These are phyloP conservation scores for Cerioporus squamosus DNA, from an alignment of 1,284 basidiomycete genomes.

Conservation along the genomic window DNA sequence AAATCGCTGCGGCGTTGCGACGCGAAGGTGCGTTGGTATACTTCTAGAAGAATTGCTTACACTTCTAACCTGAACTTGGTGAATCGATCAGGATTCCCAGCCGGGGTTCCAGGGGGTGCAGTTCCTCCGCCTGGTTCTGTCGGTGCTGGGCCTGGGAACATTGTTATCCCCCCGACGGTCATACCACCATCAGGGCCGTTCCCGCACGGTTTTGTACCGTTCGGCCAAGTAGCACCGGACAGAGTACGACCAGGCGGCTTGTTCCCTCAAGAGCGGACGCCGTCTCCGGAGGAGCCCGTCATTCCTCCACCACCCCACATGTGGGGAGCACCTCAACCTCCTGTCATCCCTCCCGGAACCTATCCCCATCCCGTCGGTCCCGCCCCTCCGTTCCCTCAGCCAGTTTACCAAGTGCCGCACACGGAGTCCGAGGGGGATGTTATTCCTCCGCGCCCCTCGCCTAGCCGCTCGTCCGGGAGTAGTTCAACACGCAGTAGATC, in stretches of 20 bases:
- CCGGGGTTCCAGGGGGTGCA: neutral
- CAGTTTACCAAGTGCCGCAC: neutral
- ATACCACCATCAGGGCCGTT: neutral
- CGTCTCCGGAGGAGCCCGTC: slow-evolving; percentile 13
- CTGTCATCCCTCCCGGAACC: slow-evolving; percentile 22
- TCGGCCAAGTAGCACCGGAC: neutral
- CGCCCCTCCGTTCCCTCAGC: slow-evolving; percentile 4
- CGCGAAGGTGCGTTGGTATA: slow-evolving; percentile 14
- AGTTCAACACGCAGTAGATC: neutral
- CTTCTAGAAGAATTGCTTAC: neutral
- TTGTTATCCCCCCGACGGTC: slow-evolving; percentile 26
- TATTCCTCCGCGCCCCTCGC: slow-evolving; percentile 2
- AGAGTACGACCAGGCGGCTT: neutral
- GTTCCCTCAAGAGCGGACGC: slow-evolving; percentile 12
- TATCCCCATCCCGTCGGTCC: neutral
- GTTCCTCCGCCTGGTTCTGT: slow-evolving; percentile 1
- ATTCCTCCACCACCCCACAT: slow-evolving; percentile 27
- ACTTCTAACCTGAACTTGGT: too few relatives aligned
- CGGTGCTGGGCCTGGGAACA: neutral
- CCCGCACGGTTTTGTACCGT: slow-evolving; percentile 2
- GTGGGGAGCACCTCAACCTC: neutral
- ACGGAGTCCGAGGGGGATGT: neutral
- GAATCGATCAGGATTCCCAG: too few relatives aligned
- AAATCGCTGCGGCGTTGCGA: slow-evolving; percentile 32
- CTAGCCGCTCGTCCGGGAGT: neutral